Evolutionary conservation across 75 land plant species (phyloP), one percentile per base, ranked within the genome.

Genomic region (Adiantum capillusveneris): DNA sequence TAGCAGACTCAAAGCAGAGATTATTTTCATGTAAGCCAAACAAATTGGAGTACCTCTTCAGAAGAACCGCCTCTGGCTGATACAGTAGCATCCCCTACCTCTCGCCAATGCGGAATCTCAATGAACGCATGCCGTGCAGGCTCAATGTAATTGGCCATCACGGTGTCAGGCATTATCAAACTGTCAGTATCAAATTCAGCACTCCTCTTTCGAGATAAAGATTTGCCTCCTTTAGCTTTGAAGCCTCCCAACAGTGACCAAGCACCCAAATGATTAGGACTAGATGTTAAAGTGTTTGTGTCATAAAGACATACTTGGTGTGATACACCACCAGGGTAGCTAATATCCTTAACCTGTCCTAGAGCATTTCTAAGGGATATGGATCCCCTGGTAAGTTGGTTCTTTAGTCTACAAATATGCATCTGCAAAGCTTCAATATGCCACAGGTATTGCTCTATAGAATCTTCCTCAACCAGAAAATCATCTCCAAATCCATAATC

Each of bases 71-170:
- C 50, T 6, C 31, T 22, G 17, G 13, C 71, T 39, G 46, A 24
- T 22, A 26, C 30, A n/a, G 44, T 29, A 11, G 28, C 29, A 42
- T 65, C 58, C 3, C 41, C 66, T 16, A 57, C 48, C 9, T 61
- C 30, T 30, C 63, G 65, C 79, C 79, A 72, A 14, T 61, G 65
- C 29, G 79, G 77, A 29, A 65, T 67, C 53, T 72, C 61, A 50
- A 76, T 76, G 49, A 75, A 55, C 28, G 45, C 77, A 67, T 76
- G 79, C 59, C 58, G 61, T 11, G 67, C 58, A 25, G 77, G 79
- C 44, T 76, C 70, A 44, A 66, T 71, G 57, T 72, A 76, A 18
- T 62, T 62, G 22, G 57, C 65, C 45, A 70, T 76, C 43, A 74
- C 57, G 56, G 56, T 62, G 25, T 56, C 71, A 50, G 76, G 71